phyloP scores from a whole-genome alignment of 2,329 filamentous ascomycete species.

The Raffaelea arxii region DNA sequence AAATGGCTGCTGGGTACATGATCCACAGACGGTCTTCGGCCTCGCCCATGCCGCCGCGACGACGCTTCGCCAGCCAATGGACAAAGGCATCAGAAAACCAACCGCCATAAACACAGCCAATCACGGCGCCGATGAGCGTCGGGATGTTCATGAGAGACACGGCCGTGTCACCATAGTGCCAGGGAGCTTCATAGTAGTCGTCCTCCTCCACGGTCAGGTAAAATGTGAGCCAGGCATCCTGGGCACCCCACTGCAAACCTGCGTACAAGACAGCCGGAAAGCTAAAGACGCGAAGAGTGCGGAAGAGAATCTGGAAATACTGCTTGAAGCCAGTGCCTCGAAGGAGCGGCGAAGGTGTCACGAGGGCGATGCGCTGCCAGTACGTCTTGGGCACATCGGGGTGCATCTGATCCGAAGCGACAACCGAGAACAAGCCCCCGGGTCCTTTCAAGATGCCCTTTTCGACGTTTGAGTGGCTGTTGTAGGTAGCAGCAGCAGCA shows the following conservation, averaged over 20 bases:
- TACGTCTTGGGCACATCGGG: constrained; percentile 5
- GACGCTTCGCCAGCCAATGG: constrained; percentile 1
- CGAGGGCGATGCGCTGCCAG: constrained; percentile 4
- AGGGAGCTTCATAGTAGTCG: constrained; percentile 5
- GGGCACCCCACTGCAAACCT: constrained; percentile 5
- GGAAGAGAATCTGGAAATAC: constrained; percentile 5
- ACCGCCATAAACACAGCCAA: constrained; percentile 4
- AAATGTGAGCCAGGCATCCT: constrained; percentile 6
- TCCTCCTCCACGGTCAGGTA: constrained; percentile 5
- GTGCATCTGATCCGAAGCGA: too few relatives aligned
- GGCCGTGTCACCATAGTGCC: constrained; percentile 5
- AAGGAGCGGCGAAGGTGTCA: constrained; percentile 5
- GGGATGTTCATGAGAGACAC: constrained; percentile 6
- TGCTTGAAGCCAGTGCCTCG: constrained; percentile 4
- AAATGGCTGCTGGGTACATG: constrained; percentile 1
- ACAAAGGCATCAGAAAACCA: constrained; percentile 4
- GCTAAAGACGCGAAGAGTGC: constrained; percentile 3
- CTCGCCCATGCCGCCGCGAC: constrained; percentile 4
- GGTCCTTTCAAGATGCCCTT: too few relatives aligned
- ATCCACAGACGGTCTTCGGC: constrained; percentile 6
- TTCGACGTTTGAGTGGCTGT: background rate
- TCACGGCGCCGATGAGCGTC: constrained; percentile 4
- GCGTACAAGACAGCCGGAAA: constrained; percentile 5
- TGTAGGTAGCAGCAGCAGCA: background rate
- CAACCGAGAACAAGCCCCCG: too few relatives aligned